Evolutionary conservation across 352 stramenopile genomes (phyloP).

Genomic region (Thraustochytrium sp.): DNA sequence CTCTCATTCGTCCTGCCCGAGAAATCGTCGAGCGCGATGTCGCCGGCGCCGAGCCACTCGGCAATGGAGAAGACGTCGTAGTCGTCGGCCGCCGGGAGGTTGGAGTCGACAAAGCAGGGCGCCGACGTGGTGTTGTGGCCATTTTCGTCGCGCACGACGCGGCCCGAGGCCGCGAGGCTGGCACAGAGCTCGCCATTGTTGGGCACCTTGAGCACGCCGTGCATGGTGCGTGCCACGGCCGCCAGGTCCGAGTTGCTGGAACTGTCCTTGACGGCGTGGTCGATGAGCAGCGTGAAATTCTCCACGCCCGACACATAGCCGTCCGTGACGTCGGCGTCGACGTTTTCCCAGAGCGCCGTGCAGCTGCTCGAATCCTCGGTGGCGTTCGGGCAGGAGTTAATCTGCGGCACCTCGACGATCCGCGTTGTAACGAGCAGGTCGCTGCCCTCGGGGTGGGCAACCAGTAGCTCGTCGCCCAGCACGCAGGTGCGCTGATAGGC

Average conservation of each 20-base stretch:
- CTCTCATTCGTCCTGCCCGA: neutral
- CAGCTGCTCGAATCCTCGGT: neutral
- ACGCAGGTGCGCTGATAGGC: neutral
- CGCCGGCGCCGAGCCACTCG: slow-evolving; percentile 4
- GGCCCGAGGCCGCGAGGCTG: neutral
- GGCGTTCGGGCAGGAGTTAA: neutral
- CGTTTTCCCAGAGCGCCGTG: neutral
- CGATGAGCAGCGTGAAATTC: slow-evolving; percentile 21
- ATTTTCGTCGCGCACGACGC: neutral
- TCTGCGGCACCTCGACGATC: neutral
- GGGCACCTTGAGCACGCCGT: neutral
- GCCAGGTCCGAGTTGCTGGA: neutral
- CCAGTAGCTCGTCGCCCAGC: neutral
- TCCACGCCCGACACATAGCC: neutral
- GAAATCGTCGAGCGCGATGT: neutral
- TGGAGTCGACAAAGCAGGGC: slow-evolving; percentile 17
- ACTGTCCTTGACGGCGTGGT: neutral
- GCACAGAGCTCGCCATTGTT: slow-evolving; percentile 14
- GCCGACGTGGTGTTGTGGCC: neutral
- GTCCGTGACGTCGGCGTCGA: neutral
- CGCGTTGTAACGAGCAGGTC: slow-evolving; percentile 18
- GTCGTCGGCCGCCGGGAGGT: neutral
- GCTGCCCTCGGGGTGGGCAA: slow-evolving; percentile 1
- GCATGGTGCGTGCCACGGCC: neutral
- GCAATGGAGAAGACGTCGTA: slow-evolving; percentile 20